Base-by-base conservation (phyloP, 805 yeast species). In the Starmerella vitae region DNA sequence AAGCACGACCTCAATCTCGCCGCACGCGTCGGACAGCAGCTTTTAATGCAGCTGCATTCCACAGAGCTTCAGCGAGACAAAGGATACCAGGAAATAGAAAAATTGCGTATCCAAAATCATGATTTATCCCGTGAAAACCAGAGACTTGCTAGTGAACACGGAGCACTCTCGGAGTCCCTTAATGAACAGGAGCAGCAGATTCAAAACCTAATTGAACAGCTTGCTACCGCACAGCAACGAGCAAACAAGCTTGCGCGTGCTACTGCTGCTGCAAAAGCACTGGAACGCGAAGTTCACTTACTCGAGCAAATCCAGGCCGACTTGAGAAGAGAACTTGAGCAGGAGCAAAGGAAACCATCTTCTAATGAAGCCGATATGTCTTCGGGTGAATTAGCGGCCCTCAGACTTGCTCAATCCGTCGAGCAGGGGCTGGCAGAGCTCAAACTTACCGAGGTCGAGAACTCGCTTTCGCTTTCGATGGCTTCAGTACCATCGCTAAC, bases 1-100 rank as follows among this genome's bases (percentile, higher is more conserved):
- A 48, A 47, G 33, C 48, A 39, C 30, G 54, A 50, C 13, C 44
- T 50, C 14, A 47, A 45, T 22, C 38, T 48, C 6, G 52, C 54
- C 9, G 52, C 54, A n/a, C 44, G 51, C 26, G 52, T 42, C 8
- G 54, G 54, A 10, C 47, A 42, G 36, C 42, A 38, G 33, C 46
- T 50, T 29, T 48, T 50, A 10, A 39, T 39, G 42, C 51, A 48
- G 32, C 22, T 50, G 32, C 46, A 43, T 27, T 22, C 32, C n/a
- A 39, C 47, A 37, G 51, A 48, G 33, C 24, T 37, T 20, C 28
- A 33, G 28, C 39, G 43, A 6, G 46, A 33, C 8, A 32, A 34
- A 10, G 33, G 36, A 27, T 44, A 42, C 34, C 36, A 17, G 22
- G 44, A 42, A 26, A 33, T 48, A 24, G 37, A 25, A 17, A 33